phyloP scores from a whole-genome alignment of 345 rosid genomes.

The Melastoma malabathricum region DNA sequence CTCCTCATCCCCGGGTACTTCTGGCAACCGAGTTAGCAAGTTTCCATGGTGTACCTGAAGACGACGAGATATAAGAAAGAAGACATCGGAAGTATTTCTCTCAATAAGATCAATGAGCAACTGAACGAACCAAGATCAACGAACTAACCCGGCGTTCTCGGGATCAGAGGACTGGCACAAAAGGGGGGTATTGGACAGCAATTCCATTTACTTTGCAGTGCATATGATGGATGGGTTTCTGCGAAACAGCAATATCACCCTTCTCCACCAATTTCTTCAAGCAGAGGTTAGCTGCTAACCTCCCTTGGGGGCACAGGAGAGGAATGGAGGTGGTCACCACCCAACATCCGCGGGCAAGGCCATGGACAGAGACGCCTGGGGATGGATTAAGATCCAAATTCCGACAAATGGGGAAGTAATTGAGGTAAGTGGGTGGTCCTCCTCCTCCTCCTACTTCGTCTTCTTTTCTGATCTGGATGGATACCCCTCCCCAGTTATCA shows the following conservation, averaged over 20 bases:
- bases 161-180: conserved; percentile 27
- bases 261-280: conserved; percentile 45
- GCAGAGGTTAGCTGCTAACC: conserved; percentile 32
- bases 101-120: neutral
- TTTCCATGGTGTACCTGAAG: conserved; percentile 51
- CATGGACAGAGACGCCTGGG: too few relatives aligned
- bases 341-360: too few relatives aligned
- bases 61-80: neutral
- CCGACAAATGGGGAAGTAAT: too few relatives aligned
- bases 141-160: conserved; percentile 12
- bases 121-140: neutral
- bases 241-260: conserved; percentile 54
- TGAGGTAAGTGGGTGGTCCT: too few relatives aligned
- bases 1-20: conserved; percentile 19
- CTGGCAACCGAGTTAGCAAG: conserved; percentile 45
- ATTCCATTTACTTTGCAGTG: conserved; percentile 25
- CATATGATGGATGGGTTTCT: conserved; percentile 45
- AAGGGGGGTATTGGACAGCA: conserved; percentile 16
- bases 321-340: too few relatives aligned
- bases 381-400: too few relatives aligned
- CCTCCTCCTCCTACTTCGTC: too few relatives aligned
- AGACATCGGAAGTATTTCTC: neutral
- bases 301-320: too few relatives aligned
- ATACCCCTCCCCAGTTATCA: too few relatives aligned
- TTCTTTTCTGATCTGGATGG: too few relatives aligned